Percentiles rank a stretch among this genome's conserved stretches.
Evolutionary conservation across 441 rosid genomes (phyloP).

Genomic region (Gossypium davidsonii): DNA sequence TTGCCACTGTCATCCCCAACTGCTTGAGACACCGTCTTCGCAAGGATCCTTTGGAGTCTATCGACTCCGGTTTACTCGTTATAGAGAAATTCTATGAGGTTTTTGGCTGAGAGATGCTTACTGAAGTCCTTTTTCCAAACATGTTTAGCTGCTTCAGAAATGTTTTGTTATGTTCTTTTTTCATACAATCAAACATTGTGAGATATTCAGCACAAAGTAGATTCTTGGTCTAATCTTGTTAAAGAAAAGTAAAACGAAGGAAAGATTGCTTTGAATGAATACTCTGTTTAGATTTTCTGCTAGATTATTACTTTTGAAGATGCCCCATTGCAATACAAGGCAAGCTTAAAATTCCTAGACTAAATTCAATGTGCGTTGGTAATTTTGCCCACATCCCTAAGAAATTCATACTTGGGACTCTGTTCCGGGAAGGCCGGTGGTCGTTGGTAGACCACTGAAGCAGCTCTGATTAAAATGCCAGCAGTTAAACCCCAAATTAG

Average conservation of each 20-base stretch:
- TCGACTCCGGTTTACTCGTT: conserved; percentile 81
- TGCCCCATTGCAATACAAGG: conserved; percentile 10
- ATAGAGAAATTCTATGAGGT: conserved; percentile 86
- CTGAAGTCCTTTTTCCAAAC: neutral
- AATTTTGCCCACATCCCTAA: conserved; percentile 32
- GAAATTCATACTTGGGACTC: conserved; percentile 63
- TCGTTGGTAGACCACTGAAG: conserved; percentile 65
- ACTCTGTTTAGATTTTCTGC: neutral
- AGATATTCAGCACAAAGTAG: neutral
- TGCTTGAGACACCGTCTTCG: conserved; percentile 93
- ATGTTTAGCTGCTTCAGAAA: conserved; percentile 9
- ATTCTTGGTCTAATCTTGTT: neutral
- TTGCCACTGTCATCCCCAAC: conserved; percentile 87
- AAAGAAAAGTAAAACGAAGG: conserved; percentile 17
- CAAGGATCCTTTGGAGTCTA: conserved; percentile 89
- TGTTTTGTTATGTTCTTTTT: conserved; percentile 6
- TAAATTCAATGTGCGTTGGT: conserved; percentile 32
- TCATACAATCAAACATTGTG: conserved; percentile 4
- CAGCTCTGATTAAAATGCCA: conserved; percentile 77
- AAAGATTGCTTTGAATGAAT: conserved; percentile 9
- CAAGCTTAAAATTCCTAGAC: neutral
- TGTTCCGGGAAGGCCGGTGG: conserved; percentile 65
- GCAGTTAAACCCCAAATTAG: conserved; percentile 93
- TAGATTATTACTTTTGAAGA: neutral
- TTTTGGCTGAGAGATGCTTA: conserved; percentile 35